Conservation (phyloP, 345 rosid genomes). For the Hirschfeldia incana region DNA sequence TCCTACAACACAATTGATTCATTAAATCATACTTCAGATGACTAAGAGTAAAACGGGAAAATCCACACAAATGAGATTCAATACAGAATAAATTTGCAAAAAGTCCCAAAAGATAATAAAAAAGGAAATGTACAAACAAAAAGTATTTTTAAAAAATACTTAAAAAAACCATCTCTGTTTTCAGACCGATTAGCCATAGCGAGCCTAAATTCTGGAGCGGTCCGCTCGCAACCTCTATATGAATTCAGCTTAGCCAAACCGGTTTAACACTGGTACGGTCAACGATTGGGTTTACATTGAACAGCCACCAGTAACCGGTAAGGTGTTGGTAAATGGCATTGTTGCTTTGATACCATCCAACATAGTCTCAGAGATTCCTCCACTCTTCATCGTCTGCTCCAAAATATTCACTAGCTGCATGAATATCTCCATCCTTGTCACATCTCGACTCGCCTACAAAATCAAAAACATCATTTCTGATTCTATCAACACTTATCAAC, state of each 20-base stretch:
- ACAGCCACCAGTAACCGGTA: slow-evolving; percentile 61
- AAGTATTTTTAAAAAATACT: not conserved
- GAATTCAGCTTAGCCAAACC: slow-evolving; percentile 22
- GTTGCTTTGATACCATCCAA: slow-evolving; percentile 54
- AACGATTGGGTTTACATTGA: slow-evolving; percentile 25
- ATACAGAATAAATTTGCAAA: not conserved
- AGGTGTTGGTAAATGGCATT: slow-evolving; percentile 45
- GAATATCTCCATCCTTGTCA: slow-evolving; percentile 91
- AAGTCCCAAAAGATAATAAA: not conserved
- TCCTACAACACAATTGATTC: not conserved
- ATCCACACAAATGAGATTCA: slow-evolving; percentile 29
- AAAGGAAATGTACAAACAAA: slow-evolving; percentile 25
- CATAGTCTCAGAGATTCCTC: slow-evolving; percentile 40
- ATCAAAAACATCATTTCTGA: not conserved
- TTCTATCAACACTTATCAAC: not conserved
- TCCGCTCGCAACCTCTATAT: slow-evolving; percentile 36
- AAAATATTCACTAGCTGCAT: slow-evolving; percentile 78
- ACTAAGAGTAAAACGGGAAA: not conserved
- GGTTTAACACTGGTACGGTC: slow-evolving; percentile 33
- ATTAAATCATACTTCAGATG: not conserved
- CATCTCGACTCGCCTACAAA: slow-evolving; percentile 79
- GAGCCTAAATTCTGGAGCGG: slow-evolving; percentile 24
- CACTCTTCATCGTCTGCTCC: slow-evolving; percentile 72
- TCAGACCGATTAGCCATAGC: slow-evolving; percentile 35
- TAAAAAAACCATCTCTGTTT: slow-evolving; percentile 6